Evolutionary conservation across 2,329 filamentous ascomycete genomes (phyloP).

Genomic region (Sarocladium kiliense): DNA sequence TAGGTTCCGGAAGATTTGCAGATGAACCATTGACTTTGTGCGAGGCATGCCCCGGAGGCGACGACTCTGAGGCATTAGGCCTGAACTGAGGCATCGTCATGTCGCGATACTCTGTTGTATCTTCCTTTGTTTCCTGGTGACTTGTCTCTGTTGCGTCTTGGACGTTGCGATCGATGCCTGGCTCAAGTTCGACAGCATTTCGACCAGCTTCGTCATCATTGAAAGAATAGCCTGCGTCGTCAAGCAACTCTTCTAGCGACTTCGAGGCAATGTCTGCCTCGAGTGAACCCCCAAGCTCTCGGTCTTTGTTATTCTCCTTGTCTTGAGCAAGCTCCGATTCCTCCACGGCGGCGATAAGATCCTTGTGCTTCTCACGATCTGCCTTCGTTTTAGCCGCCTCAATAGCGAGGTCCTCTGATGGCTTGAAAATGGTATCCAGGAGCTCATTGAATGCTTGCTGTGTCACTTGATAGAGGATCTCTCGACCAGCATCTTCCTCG

Average conservation of each 20-base stretch:
- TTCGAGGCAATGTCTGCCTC: slow-evolving; percentile 20
- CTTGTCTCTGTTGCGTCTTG: background rate
- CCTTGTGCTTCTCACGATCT: slow-evolving; percentile 52
- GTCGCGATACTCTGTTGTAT: slow-evolving; percentile 35
- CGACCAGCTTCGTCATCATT: slow-evolving; percentile 12
- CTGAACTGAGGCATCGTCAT: slow-evolving; percentile 65
- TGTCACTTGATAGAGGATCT: slow-evolving; percentile 85
- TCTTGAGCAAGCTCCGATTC: slow-evolving; percentile 15
- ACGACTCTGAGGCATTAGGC: slow-evolving; percentile 40
- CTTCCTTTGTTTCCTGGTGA: slow-evolving; percentile 11
- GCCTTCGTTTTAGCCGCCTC: slow-evolving; percentile 58
- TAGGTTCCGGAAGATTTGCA: background rate
- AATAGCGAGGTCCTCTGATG: slow-evolving; percentile 71
- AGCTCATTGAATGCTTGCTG: slow-evolving; percentile 91
- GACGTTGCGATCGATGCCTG: background rate
- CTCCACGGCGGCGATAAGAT: slow-evolving; percentile 30
- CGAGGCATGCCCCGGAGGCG: background rate
- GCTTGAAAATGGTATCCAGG: slow-evolving; percentile 78
- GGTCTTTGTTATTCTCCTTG: slow-evolving; percentile 18
- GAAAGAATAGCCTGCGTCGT: background rate
- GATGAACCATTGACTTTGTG: background rate
- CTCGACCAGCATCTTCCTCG: slow-evolving; percentile 77
- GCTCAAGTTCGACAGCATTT: background rate
- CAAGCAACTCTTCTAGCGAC: slow-evolving; percentile 25
- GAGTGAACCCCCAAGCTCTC: background rate